phyloP scores from a whole-genome alignment of 192 early-diverging fungal species.

The Chytriomyces sp. region DNA sequence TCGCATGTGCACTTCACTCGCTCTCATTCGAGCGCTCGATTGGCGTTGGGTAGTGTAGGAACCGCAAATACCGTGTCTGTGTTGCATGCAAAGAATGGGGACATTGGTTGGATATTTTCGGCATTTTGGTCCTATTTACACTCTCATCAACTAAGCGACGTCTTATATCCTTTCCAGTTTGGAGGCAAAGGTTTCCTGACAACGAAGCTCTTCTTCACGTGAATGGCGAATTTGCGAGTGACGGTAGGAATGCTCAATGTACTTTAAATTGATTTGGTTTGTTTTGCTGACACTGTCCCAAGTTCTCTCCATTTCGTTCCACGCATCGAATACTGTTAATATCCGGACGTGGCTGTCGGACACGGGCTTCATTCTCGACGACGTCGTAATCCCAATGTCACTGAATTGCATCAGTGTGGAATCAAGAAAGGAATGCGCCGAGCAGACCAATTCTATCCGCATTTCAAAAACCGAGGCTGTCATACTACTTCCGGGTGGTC shows the following conservation, averaged over 20 bases:
- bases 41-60: constrained; percentile 66
- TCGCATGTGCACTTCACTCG: constrained; percentile 20
- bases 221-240: constrained; percentile 1
- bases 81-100: constrained; percentile 68
- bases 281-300: neutral
- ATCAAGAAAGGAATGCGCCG: neutral
- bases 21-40: constrained; percentile 14
- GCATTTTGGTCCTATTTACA: neutral
- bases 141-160: neutral
- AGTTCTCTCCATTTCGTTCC: constrained; percentile 6
- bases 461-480: neutral
- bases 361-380: constrained; percentile 54
- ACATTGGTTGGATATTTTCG: constrained; percentile 58
- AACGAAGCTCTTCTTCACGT: constrained; percentile 63
- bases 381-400: constrained; percentile 33
- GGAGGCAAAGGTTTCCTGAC: constrained; percentile 75
- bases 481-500: constrained; percentile 6
- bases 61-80: constrained; percentile 73
- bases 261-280: neutral
- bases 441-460: neutral
- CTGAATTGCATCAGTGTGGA: constrained; percentile 9
- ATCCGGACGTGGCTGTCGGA: constrained; percentile 53
- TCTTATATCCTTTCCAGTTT: constrained; percentile 47
- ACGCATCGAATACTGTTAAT: constrained; percentile 44
- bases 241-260: neutral